Evolutionary conservation across 208 protist species (phyloP).

Genomic region (Trypanosoma mega): DNA sequence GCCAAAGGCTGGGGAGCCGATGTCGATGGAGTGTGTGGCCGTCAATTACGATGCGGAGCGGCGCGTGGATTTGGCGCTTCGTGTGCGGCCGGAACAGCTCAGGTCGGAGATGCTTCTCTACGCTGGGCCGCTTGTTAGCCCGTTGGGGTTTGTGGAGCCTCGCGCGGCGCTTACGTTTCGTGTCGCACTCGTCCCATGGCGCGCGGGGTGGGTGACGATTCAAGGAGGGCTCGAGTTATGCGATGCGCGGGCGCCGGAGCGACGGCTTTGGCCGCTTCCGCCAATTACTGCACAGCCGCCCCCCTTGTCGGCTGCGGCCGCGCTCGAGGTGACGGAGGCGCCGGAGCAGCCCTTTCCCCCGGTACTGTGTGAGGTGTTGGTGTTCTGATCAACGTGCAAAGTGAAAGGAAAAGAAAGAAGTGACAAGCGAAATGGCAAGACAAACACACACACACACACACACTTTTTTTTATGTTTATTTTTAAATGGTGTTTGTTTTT

Average conservation of each 20-base stretch:
- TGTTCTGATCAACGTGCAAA: no score
- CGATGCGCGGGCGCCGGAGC: conserved; percentile 29
- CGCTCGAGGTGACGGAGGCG: conserved; percentile 21
- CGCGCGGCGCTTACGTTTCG: conserved; percentile 28
- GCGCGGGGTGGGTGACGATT: conserved; percentile 47
- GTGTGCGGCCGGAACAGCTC: conserved; percentile 63
- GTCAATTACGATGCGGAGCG: conserved; percentile 29
- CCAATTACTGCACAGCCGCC: conserved; percentile 13
- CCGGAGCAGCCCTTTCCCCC: conserved; percentile 27
- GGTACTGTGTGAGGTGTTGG: conserved; percentile 43
- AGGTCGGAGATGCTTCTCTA: conserved; percentile 59
- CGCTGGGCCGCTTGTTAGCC: conserved; percentile 48
- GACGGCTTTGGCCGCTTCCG: conserved; percentile 47
- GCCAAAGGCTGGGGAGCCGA: conserved; percentile 25
- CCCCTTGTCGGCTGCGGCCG: not conserved
- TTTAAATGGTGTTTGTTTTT: conserved; percentile 5
- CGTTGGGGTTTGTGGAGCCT: conserved; percentile 35
- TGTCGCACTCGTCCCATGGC: conserved; percentile 67
- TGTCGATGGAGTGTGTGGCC: conserved; percentile 34
- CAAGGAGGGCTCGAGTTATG: conserved; percentile 51
- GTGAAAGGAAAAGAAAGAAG: no score
- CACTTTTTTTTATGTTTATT: conserved; percentile 4
- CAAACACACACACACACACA: no score
- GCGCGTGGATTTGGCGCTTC: conserved; percentile 47
- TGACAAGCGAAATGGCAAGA: no score